Evolutionary conservation across 106 monocot species (phyloP).

Genomic region (Triglochin maritima): DNA sequence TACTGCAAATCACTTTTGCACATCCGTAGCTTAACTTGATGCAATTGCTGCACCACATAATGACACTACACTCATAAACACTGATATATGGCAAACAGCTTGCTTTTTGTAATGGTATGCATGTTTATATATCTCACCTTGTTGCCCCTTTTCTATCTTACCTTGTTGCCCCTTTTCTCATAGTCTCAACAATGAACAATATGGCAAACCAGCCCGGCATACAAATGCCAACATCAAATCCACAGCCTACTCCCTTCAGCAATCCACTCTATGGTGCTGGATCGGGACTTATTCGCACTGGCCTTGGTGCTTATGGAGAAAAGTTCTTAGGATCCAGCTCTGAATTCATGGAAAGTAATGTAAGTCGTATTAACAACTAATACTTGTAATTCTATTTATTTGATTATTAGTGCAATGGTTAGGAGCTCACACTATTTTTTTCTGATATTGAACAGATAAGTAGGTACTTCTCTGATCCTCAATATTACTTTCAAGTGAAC

Average conservation of each 20-base stretch:
- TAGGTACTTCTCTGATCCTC: constrained; percentile 36
- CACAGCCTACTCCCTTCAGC: constrained; percentile 26
- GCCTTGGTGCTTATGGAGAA: constrained; percentile 35
- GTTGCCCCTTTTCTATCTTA: too few relatives aligned
- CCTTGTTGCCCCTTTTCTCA: too few relatives aligned
- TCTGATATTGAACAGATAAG: constrained; percentile 19
- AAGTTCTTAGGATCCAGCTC: constrained; percentile 40
- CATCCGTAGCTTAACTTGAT: too few relatives aligned
- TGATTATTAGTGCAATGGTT: background rate
- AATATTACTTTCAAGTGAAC: constrained; percentile 46
- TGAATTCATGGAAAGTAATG: constrained; percentile 50
- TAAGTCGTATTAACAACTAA: background rate
- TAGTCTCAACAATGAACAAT: too few relatives aligned
- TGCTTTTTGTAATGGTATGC: too few relatives aligned
- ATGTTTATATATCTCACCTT: too few relatives aligned
- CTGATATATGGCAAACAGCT: too few relatives aligned
- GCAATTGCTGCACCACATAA: too few relatives aligned
- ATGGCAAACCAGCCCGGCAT: constrained; percentile 6
- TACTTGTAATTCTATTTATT: background rate
- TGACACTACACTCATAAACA: too few relatives aligned
- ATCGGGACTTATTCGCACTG: constrained; percentile 33
- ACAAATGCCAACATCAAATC: constrained; percentile 14
- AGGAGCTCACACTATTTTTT: background rate
- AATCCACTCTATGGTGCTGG: constrained; percentile 32
- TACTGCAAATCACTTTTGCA: too few relatives aligned